Evolutionary conservation across 1,284 basidiomycete species (phyloP).

Genomic region (Tilletiaria anomala): DNA sequence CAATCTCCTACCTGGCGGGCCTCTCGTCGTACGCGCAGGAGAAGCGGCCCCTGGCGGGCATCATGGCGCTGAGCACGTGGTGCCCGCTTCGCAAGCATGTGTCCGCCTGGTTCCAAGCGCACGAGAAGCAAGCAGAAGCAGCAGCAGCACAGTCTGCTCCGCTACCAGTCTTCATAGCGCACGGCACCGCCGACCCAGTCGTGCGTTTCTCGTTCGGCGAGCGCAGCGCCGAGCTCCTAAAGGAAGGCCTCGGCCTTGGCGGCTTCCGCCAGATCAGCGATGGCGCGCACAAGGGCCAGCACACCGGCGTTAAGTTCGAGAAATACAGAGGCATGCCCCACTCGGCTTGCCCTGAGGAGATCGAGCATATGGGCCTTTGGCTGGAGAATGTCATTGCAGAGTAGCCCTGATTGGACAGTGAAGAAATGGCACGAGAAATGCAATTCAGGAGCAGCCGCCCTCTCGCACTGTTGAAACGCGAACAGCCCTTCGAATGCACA

Average conservation of each 20-base stretch:
- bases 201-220: conserved; percentile 27
- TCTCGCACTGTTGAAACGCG: no score
- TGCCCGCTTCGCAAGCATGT: conserved; percentile 31
- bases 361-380: neutral
- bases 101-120: conserved; percentile 9
- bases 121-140: neutral
- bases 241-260: conserved; percentile 12
- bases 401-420: no score
- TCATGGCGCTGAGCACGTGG: conserved; percentile 33
- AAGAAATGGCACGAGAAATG: no score
- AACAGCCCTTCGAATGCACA: no score
- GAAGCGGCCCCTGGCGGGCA: conserved; percentile 17
- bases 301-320: conserved; percentile 14
- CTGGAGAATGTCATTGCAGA: no score
- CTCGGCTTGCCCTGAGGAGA: conserved; percentile 32
- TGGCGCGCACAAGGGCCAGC: neutral
- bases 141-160: no score
- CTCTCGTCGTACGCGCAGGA: conserved; percentile 12
- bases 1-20: conserved; percentile 26
- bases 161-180: conserved; percentile 30
- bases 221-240: conserved; percentile 15
- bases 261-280: conserved; percentile 4
- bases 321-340: conserved; percentile 32
- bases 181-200: conserved; percentile 31
- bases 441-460: no score